phyloP scores from a whole-genome alignment of 1,284 basidiomycete species.

The Tilletia caries region DNA sequence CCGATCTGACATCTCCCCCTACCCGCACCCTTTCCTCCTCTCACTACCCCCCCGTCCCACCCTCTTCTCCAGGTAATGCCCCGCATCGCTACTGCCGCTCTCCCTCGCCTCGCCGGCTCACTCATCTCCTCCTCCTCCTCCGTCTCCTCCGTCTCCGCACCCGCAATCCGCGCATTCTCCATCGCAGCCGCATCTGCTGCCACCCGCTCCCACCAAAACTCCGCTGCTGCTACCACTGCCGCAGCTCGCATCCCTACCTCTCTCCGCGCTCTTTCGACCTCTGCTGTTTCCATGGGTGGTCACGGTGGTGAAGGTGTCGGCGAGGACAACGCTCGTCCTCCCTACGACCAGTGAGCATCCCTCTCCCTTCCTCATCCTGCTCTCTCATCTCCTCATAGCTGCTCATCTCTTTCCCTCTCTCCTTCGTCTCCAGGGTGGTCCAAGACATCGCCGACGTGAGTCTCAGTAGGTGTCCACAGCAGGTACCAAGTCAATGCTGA shows the following conservation, averaged over 20 bases:
- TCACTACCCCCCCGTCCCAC: not conserved
- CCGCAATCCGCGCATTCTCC: conserved; percentile 22
- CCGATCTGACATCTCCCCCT: not conserved
- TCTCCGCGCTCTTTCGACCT: conserved; percentile 36
- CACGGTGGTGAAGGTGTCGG: conserved; percentile 27
- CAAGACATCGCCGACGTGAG: conserved; percentile 47
- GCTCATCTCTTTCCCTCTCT: not conserved
- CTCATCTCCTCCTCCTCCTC: not conserved
- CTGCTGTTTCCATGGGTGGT: conserved; percentile 27
- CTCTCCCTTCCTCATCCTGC: not conserved
- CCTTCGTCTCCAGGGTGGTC: conserved; percentile 25
- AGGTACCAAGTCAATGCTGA: too few species aligned
- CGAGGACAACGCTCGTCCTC: conserved; percentile 50
- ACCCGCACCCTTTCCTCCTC: not conserved
- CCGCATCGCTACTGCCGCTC: not conserved
- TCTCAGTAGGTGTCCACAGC: conserved; percentile 33
- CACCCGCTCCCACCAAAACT: conserved; percentile 20
- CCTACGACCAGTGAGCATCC: conserved; percentile 37
- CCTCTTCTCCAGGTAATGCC: not conserved
- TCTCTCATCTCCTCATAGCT: not conserved
- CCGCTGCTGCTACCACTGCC: not conserved
- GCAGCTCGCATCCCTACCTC: conserved; percentile 16
- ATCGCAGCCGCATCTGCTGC: conserved; percentile 18
- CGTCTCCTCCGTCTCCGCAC: conserved; percentile 21
- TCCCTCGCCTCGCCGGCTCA: conserved; percentile 2